Conservation (phyloP, 1,139 yeast genomes). For the Arxiozyma heterogenica region DNA sequence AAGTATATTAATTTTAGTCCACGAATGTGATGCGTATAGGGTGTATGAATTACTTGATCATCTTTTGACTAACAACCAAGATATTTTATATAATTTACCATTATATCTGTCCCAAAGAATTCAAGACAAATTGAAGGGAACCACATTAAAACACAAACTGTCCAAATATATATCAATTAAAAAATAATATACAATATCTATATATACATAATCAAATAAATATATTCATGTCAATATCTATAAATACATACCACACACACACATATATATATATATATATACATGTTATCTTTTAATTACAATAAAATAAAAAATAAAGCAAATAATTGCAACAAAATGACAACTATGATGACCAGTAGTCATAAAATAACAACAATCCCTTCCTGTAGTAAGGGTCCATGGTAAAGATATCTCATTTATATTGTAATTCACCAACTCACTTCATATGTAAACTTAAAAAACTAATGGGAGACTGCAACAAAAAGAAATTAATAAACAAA, state of each 20-base stretch:
- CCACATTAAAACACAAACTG: background rate
- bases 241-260: background rate
- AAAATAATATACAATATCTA: background rate
- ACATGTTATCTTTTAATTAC: too few species aligned
- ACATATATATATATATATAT: too few species aligned
- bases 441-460: too few species aligned
- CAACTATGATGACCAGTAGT: too few species aligned
- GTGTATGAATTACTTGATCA: background rate
- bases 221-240: background rate
- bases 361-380: too few species aligned
- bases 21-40: slow-evolving; percentile 1
- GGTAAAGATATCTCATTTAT: too few species aligned
- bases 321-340: too few species aligned
- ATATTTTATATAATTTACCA: background rate
- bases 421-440: background rate
- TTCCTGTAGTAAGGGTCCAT: too few species aligned
- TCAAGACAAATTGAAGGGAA: background rate
- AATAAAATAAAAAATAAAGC: too few species aligned
- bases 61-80: background rate
- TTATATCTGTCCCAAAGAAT: background rate
- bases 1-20: slow-evolving; percentile 8
- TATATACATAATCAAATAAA: background rate
- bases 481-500: too few species aligned
- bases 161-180: background rate
- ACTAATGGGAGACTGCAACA: background rate